phyloP scores from a whole-genome alignment of 2,329 filamentous ascomycete species.

The Diaporthe sp. region DNA sequence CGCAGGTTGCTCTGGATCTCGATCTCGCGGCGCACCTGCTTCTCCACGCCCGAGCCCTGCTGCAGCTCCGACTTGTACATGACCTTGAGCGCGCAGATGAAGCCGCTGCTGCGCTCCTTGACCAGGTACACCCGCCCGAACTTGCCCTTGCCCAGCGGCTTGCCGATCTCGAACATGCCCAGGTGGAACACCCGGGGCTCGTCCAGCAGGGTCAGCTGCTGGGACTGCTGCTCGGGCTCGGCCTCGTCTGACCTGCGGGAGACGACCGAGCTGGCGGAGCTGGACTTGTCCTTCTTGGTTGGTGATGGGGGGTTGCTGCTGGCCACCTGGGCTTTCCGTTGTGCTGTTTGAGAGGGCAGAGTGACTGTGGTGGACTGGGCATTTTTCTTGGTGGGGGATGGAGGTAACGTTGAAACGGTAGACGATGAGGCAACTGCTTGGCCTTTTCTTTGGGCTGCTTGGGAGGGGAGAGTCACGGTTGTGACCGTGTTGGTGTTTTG shows the following conservation, averaged over 20 bases:
- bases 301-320: conserved; percentile 62
- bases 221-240: conserved; percentile 64
- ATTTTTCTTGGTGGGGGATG: conserved; percentile 39
- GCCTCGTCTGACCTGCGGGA: conserved; percentile 62
- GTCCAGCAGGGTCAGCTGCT: conserved; percentile 60
- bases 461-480: conserved; percentile 76
- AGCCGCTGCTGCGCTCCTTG: conserved; percentile 81
- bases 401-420: conserved; percentile 37
- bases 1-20: conserved; percentile 91
- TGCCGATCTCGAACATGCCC: conserved; percentile 94
- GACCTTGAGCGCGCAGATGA: conserved; percentile 89
- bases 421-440: conserved; percentile 42
- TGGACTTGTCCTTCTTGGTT: conserved; percentile 62
- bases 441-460: conserved; percentile 70
- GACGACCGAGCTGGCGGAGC: conserved; percentile 47
- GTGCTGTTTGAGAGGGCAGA: conserved; percentile 74
- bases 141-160: conserved; percentile 87
- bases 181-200: conserved; percentile 80
- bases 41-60: conserved; percentile 82
- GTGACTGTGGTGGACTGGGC: conserved; percentile 67
- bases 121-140: conserved; percentile 90
- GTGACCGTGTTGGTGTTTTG: conserved; percentile 75
- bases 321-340: conserved; percentile 57
- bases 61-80: conserved; percentile 87
- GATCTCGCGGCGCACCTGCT: conserved; percentile 88